phyloP scores from a whole-genome alignment of 768 basidiomycete genomes.

The Agaricus subrufescens region DNA sequence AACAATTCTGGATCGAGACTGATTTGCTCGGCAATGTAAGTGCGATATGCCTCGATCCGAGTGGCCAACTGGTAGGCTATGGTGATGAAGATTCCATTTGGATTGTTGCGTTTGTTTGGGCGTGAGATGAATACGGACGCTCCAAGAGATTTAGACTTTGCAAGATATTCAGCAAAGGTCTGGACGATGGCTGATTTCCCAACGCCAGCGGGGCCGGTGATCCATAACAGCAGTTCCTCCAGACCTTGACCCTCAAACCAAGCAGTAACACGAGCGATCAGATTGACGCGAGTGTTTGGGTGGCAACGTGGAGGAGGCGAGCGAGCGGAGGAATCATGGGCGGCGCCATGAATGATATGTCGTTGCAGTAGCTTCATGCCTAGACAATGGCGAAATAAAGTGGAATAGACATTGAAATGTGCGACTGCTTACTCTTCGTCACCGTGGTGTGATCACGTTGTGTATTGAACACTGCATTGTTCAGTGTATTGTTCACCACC shows the following conservation, averaged over 20 bases:
- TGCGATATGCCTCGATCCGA: not conserved
- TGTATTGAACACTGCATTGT: too few species aligned
- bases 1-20: not conserved
- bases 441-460: too few species aligned
- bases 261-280: not conserved
- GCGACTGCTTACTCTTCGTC: too few species aligned
- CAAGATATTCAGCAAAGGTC: not conserved
- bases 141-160: not conserved
- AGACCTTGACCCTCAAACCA: not conserved
- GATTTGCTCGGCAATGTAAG: not conserved
- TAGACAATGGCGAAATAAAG: not conserved
- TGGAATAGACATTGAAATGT: too few species aligned
- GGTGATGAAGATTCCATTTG: not conserved
- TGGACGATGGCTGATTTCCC: conserved; percentile 7
- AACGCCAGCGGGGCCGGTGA: conserved; percentile 5
- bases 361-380: not conserved
- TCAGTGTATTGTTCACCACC: too few species aligned
- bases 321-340: not conserved
- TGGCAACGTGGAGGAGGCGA: not conserved
- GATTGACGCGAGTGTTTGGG: not conserved
- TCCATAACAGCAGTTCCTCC: not conserved
- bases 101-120: not conserved
- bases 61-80: conserved; percentile 3
- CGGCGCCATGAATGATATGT: not conserved
- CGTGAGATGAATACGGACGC: conserved; percentile 7